Evolutionary conservation across 1,139 yeast species (phyloP).

Genomic region (Protomyces gravidus): DNA sequence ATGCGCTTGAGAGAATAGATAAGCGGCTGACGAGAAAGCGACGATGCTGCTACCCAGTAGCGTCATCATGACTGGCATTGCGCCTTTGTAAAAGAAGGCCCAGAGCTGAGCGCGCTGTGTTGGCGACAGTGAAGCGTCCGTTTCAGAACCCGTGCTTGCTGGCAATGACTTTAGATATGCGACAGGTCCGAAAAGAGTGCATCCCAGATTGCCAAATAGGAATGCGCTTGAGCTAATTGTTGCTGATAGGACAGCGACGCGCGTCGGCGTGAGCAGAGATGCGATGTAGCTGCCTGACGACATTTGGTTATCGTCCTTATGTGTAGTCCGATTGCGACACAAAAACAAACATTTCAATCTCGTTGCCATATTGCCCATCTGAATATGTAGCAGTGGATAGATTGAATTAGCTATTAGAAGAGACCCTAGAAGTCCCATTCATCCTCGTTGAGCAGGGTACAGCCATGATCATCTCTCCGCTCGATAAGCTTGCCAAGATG

Average conservation of each 20-base stretch:
- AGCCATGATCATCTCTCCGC: constrained; percentile 29
- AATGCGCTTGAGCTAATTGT: not conserved
- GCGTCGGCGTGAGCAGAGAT: not conserved
- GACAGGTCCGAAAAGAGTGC: not conserved
- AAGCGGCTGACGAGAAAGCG: not conserved
- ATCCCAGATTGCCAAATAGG: not conserved
- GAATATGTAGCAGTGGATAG: not conserved
- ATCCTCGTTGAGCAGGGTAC: constrained; percentile 32
- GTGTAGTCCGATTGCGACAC: too few species aligned
- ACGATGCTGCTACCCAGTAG: not conserved
- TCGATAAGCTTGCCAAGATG: constrained; percentile 69
- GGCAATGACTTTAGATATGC: not conserved
- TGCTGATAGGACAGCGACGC: not conserved
- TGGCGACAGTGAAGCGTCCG: not conserved
- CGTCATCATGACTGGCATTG: not conserved
- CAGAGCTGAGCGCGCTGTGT: not conserved
- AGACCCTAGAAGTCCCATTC: constrained; percentile 25
- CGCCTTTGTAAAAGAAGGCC: constrained; percentile 1
- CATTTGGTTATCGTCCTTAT: too few species aligned
- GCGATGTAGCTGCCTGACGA: not conserved
- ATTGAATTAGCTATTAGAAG: not conserved
- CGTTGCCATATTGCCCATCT: not conserved
- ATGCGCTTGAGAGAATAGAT: not conserved
- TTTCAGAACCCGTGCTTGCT: not conserved
- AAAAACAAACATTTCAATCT: too few species aligned